Percentiles rank a stretch among this genome's conserved stretches.
Evolutionary conservation across 306 rosid species (phyloP).

Genomic region (Quercus alba): DNA sequence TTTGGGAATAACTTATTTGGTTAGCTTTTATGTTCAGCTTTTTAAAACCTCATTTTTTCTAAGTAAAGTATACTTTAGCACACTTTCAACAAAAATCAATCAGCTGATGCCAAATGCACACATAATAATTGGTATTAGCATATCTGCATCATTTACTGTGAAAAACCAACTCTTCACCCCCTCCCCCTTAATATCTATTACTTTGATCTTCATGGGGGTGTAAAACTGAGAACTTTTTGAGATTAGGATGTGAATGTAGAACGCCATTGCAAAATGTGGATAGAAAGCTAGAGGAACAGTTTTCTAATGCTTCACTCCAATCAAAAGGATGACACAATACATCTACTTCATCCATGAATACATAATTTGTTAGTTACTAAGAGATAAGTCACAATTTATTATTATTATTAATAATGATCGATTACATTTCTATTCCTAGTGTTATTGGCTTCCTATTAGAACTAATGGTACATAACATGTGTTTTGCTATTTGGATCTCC

Average conservation of each 20-base stretch:
- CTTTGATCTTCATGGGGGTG: no score
- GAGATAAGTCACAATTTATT: neutral
- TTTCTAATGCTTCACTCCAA: neutral
- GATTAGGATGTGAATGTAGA: neutral
- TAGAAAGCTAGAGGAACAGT: neutral
- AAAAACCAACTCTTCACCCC: no score
- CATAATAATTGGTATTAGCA: no score
- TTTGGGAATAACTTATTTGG: no score
- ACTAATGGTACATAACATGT: neutral
- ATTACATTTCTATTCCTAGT: neutral
- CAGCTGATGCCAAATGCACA: no score
- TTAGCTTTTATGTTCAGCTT: no score
- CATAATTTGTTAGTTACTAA: neutral
- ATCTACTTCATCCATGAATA: neutral
- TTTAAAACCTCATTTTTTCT: no score
- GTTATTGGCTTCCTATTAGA: neutral
- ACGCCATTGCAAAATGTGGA: neutral
- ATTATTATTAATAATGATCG: neutral
- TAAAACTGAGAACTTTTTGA: neutral
- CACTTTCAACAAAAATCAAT: no score
- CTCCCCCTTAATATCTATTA: no score
- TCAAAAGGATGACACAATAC: no score
- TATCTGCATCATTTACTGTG: no score
- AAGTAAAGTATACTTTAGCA: no score
- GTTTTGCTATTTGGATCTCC: neutral